Base-by-base conservation (phyloP, 257 asterid genomes). In the Verbena officinalis region DNA sequence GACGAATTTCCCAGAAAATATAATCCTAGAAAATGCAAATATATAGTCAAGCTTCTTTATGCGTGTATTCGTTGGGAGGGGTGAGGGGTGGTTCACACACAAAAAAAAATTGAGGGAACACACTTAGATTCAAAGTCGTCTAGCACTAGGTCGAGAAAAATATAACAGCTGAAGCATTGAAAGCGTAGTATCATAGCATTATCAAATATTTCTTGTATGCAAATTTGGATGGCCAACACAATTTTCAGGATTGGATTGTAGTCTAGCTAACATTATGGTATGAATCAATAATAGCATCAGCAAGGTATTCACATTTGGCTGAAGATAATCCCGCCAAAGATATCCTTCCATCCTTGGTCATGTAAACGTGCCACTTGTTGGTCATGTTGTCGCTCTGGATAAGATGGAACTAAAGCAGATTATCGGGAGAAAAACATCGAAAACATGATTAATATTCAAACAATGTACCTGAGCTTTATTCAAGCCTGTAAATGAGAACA, bases 401-500 rank as follows among this genome's bases (percentile, higher is more conserved):
- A 64, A 17, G 14, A 15, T 42, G 33, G 33, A 27, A 27, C 24
- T 17, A 55, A 65, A 51, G 59, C 43, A 73, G 55, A 60, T n/a
- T 44, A 24, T 56, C 7, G 59, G 57, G n/a, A 23, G 17, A n/a
- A 55, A 5, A 63, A 48, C n/a, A 19, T 63, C 7, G 5, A 27
- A 42, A 23, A 8, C 10, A 21, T 48, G 12, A 19, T 9, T 20
- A 11, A 19, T 9, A 30, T 10, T 20, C 55, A 20, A n/a, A n/a
- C 51, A 16, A 44, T 12, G 67, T 67, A 93, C 99, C 97, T 93
- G 97, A 74, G 87, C 73, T 78, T 80, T 86, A 84, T 75, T 90
- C 63, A 93, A 80, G 74, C 97, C 99, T 9, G 96, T 93, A 60
- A 87, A 93, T 21, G 99, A 93, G 81, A 93, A 93, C 99, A 93